A percentile compares a stretch with the other conserved stretches of the same genome.
These are phyloP conservation scores for Neurospora tetrasperma DNA, from an alignment of 495 filamentous ascomycete genomes.

Conservation along the genomic window DNA sequence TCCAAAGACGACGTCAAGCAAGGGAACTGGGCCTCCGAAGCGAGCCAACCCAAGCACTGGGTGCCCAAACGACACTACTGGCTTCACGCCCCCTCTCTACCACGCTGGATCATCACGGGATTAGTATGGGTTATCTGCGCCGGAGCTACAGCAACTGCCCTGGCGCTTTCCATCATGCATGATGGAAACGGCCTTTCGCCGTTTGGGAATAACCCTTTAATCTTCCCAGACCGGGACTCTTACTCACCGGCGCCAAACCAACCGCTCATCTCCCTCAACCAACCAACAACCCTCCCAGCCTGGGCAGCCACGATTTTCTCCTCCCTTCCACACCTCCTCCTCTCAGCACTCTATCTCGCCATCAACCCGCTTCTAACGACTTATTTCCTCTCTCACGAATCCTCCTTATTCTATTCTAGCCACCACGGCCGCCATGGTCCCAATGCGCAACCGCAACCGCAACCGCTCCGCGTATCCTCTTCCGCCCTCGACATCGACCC, in stretches of 20 bases:
- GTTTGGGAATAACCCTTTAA: conserved; percentile 15
- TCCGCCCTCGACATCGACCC: conserved; percentile 17
- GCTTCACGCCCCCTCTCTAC: conserved; percentile 27
- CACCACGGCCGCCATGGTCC: conserved; percentile 8
- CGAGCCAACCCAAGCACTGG: conserved; percentile 24
- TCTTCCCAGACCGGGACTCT: background rate
- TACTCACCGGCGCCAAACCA: background rate
- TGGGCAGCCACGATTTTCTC: conserved; percentile 20
- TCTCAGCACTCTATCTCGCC: conserved; percentile 30
- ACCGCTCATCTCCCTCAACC: background rate
- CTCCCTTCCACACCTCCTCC: conserved; percentile 30
- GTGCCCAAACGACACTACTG: conserved; percentile 30
- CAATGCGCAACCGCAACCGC: background rate
- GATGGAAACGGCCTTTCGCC: conserved; percentile 16
- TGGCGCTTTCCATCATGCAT: conserved; percentile 17
- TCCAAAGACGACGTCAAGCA: conserved; percentile 30
- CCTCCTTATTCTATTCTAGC: conserved; percentile 20
- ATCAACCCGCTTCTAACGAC: conserved; percentile 30
- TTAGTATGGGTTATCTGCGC: conserved; percentile 20
- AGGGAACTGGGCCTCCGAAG: conserved; percentile 26
- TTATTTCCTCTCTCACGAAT: conserved; percentile 35
- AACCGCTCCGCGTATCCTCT: conserved; percentile 28
- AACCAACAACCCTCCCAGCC: background rate
- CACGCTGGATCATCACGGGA: conserved; percentile 24
- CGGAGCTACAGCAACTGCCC: conserved; percentile 20